These are phyloP conservation scores for Globisporangium spinosum DNA, from an alignment of 352 stramenopile species.

Conservation along the genomic window DNA sequence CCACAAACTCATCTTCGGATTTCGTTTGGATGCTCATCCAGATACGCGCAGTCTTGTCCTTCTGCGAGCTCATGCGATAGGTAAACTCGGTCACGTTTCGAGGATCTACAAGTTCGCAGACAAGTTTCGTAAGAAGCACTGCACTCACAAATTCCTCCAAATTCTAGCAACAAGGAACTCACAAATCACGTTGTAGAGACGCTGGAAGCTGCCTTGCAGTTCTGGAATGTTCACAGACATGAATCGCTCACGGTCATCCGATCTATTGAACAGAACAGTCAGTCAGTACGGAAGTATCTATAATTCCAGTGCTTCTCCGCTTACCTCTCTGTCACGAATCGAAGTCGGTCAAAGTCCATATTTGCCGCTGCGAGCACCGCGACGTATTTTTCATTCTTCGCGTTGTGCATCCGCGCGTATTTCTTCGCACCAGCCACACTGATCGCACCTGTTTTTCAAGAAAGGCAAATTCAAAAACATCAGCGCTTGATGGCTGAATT, in stretches of 20 bases:
- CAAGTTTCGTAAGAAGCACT: neutral
- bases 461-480: slow-evolving; percentile 17
- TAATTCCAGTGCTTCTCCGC: too few relatives aligned
- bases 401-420: slow-evolving; percentile 66
- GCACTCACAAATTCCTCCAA: neutral
- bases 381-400: slow-evolving; percentile 85
- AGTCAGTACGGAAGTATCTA: neutral
- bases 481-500: neutral
- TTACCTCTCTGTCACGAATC: slow-evolving; percentile 89
- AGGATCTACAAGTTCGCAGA: slow-evolving; percentile 35
- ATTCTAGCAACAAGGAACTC: slow-evolving; percentile 16
- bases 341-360: slow-evolving; percentile 99
- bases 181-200: slow-evolving; percentile 79
- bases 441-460: slow-evolving; percentile 75
- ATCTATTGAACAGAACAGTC: slow-evolving; percentile 31
- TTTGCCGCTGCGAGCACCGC: slow-evolving; percentile 97
- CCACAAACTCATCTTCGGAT: slow-evolving; percentile 51
- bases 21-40: slow-evolving; percentile 95
- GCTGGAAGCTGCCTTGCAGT: slow-evolving; percentile 89
- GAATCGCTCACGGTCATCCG: slow-evolving; percentile 94
- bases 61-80: slow-evolving; percentile 89
- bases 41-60: slow-evolving; percentile 85
- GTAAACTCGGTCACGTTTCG: slow-evolving; percentile 96
- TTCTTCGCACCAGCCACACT: slow-evolving; percentile 96
- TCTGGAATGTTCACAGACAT: slow-evolving; percentile 96